Evolutionary conservation across 2,329 filamentous ascomycete species (phyloP).

Genomic region (Fusarium sp.): DNA sequence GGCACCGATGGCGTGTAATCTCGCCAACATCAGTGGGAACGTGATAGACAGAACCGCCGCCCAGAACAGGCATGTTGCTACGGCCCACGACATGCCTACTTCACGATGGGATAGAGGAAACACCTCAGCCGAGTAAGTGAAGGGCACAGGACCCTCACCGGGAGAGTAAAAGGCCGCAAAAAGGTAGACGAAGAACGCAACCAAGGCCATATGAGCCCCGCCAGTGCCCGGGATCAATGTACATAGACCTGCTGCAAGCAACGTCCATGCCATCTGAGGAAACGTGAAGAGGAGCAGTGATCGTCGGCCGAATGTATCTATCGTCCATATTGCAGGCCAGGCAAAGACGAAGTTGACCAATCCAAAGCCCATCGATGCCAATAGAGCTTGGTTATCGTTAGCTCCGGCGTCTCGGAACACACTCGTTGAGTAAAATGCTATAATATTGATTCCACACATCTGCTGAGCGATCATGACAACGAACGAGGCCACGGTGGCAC

Average conservation of each 20-base stretch:
- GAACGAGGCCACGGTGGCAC: constrained; percentile 80
- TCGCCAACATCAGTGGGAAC: constrained; percentile 66
- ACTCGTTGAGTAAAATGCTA: constrained; percentile 79
- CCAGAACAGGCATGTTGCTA: constrained; percentile 73
- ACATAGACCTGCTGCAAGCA: constrained; percentile 58
- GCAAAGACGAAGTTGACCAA: constrained; percentile 69
- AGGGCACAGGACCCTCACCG: constrained; percentile 74
- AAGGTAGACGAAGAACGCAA: constrained; percentile 67
- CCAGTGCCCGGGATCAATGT: constrained; percentile 59
- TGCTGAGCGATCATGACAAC: constrained; percentile 84
- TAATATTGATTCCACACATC: constrained; percentile 78
- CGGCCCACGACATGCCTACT: constrained; percentile 76
- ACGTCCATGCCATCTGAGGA: constrained; percentile 56
- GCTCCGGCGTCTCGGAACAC: constrained; percentile 70
- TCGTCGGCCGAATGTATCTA: constrained; percentile 67
- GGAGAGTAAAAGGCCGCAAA: constrained; percentile 64
- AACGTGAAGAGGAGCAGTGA: constrained; percentile 59
- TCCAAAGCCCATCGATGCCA: constrained; percentile 69
- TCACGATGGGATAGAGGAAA: constrained; percentile 78
- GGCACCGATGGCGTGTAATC: constrained; percentile 58
- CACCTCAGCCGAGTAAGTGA: constrained; percentile 75
- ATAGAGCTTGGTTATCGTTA: constrained; percentile 64
- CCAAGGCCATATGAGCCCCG: constrained; percentile 54
- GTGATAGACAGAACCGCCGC: constrained; percentile 72
- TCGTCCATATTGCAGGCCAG: constrained; percentile 68